Conservation (phyloP, 1,284 basidiomycete species). For the Tranzscheliella williamsii region DNA sequence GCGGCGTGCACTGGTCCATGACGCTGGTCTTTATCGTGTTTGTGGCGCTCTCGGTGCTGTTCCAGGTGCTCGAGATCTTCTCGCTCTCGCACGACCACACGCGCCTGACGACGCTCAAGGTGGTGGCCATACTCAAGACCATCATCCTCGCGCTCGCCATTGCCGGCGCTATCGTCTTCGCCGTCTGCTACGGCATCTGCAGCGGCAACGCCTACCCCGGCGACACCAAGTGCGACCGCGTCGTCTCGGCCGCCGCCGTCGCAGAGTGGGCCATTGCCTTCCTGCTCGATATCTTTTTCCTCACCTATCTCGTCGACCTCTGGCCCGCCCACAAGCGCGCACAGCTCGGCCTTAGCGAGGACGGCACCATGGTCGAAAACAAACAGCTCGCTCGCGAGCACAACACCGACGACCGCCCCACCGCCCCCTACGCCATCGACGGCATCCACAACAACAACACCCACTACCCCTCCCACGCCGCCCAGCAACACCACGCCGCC, state of each 20-base stretch:
- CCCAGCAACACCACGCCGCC: constrained; percentile 2
- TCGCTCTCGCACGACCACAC: constrained; percentile 62
- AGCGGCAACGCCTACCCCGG: constrained; percentile 28
- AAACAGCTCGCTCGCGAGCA: constrained; percentile 27
- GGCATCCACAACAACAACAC: constrained; percentile 28
- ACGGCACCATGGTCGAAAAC: constrained; percentile 44
- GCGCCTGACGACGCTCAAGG: constrained; percentile 61
- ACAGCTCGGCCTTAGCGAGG: constrained; percentile 36
- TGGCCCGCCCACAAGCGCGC: constrained; percentile 40
- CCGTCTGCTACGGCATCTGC: constrained; percentile 61
- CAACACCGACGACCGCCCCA: constrained; percentile 1
- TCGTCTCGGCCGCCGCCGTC: constrained; percentile 63
- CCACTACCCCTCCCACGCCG: constrained; percentile 29
- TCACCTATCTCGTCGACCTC: constrained; percentile 61
- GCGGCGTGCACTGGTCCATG: constrained; percentile 64
- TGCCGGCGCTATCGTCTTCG: constrained; percentile 63
- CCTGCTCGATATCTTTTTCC: constrained; percentile 62
- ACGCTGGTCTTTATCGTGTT: constrained; percentile 64
- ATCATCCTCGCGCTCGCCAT: constrained; percentile 63
- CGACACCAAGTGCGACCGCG: constrained; percentile 60
- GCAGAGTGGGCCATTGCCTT: constrained; percentile 58
- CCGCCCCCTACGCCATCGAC: constrained; percentile 31
- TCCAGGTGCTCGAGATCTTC: constrained; percentile 64
- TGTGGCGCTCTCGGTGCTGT: constrained; percentile 64
- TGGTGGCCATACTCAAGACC: constrained; percentile 64